These are phyloP conservation scores for Rhodofomes roseus DNA, from an alignment of 1,284 basidiomycete species.

Conservation along the genomic window DNA sequence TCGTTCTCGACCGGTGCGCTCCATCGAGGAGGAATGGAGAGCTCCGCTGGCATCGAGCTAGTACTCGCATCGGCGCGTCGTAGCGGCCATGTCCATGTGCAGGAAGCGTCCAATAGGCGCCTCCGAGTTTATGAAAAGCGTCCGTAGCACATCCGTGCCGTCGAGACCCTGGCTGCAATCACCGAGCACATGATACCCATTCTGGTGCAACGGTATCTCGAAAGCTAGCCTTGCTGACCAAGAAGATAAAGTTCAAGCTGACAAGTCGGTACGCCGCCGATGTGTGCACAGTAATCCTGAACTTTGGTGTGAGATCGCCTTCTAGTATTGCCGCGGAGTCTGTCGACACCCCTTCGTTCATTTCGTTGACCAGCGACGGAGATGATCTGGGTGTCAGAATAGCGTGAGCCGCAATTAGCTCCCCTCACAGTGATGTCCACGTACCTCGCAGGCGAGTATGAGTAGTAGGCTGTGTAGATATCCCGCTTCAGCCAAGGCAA, in stretches of 20 bases:
- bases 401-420: no score
- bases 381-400: not conserved
- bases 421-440: no score
- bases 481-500: not conserved
- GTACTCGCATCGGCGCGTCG: not conserved
- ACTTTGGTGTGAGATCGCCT: not conserved
- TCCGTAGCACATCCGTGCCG: not conserved
- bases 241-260: not conserved
- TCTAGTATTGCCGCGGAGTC: not conserved
- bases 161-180: not conserved
- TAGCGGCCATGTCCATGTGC: not conserved
- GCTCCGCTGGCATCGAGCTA: not conserved
- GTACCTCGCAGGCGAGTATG: not conserved
- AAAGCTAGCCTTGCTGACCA: not conserved
- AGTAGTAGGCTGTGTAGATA: not conserved
- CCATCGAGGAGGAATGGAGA: not conserved
- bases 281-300: not conserved
- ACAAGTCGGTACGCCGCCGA: not conserved
- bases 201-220: not conserved
- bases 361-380: not conserved
- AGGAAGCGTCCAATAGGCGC: not conserved
- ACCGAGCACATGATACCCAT: not conserved
- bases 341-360: not conserved
- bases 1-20: not conserved
- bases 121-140: slow-evolving; percentile 1